phyloP scores from a whole-genome alignment of 1,284 basidiomycete species.

The Cronartium quercuum region DNA sequence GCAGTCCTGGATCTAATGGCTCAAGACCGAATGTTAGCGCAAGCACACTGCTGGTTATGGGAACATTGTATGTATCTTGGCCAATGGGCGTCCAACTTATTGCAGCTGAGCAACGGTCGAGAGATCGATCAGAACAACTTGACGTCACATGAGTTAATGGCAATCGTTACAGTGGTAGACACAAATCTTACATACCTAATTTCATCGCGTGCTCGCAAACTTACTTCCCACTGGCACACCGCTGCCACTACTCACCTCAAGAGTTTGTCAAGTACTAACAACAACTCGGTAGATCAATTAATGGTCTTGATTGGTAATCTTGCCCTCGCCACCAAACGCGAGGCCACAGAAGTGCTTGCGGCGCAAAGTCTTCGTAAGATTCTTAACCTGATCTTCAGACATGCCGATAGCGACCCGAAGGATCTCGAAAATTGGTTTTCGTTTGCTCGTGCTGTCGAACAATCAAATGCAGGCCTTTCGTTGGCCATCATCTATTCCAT shows the following conservation, averaged over 20 bases:
- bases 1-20: slow-evolving; percentile 60
- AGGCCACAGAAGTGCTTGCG: slow-evolving; percentile 53
- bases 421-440: slow-evolving; percentile 72
- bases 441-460: slow-evolving; percentile 65
- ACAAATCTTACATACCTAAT: slow-evolving; percentile 44
- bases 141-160: slow-evolving; percentile 50
- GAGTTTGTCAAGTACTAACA: slow-evolving; percentile 1
- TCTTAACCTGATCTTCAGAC: slow-evolving; percentile 58
- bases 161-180: slow-evolving; percentile 56
- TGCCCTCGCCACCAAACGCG: slow-evolving; percentile 40
- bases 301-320: slow-evolving; percentile 40
- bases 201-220: slow-evolving; percentile 12
- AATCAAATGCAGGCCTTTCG: slow-evolving; percentile 61
- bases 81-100: slow-evolving; percentile 52
- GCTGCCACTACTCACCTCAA: slow-evolving; percentile 37
- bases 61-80: slow-evolving; percentile 48
- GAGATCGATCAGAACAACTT: slow-evolving; percentile 53
- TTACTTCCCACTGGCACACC: slow-evolving; percentile 27
- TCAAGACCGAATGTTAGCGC: slow-evolving; percentile 61
- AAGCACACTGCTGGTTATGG: slow-evolving; percentile 58
- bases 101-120: slow-evolving; percentile 55
- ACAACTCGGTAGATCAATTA: slow-evolving; percentile 27
- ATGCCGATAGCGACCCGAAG: slow-evolving; percentile 56
- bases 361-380: slow-evolving; percentile 59
- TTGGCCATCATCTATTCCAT: slow-evolving; percentile 58